phyloP scores from a whole-genome alignment of 2,329 filamentous ascomycete genomes.

The Blastomyces silverae region DNA sequence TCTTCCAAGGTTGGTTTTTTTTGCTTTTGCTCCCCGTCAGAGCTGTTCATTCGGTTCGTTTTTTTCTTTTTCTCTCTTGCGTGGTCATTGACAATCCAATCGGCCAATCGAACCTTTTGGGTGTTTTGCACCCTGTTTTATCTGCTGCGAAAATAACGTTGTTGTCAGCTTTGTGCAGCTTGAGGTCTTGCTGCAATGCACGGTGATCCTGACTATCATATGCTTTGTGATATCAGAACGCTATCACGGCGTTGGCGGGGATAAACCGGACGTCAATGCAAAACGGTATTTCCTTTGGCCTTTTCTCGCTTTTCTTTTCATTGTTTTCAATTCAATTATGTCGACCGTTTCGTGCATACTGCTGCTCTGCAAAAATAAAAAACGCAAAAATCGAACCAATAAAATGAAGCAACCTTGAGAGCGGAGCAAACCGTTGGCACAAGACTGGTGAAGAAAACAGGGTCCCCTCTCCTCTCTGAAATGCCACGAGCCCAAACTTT shows the following conservation, averaged over 20 bases:
- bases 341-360: background rate
- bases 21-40: background rate
- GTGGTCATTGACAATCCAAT: background rate
- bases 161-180: conserved; percentile 11
- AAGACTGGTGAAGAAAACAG: background rate
- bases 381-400: background rate
- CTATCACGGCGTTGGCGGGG: background rate
- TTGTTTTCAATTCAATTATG: background rate
- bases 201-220: background rate
- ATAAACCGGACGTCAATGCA: background rate
- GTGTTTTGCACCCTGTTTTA: background rate
- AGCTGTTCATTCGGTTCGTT: background rate
- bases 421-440: background rate
- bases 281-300: background rate
- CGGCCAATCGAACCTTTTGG: background rate
- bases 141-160: background rate
- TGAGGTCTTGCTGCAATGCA: background rate
- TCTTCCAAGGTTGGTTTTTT: background rate
- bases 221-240: background rate
- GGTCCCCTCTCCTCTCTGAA: background rate
- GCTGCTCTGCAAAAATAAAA: background rate
- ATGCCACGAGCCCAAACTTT: background rate
- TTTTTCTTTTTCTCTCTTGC: background rate
- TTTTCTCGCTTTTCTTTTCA: background rate
- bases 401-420: background rate